A percentile compares a stretch with the other conserved stretches of the same genome.
These are phyloP conservation scores for Polygonum maritimum DNA, from an alignment of 148 eudicot species.

Conservation along the genomic window DNA sequence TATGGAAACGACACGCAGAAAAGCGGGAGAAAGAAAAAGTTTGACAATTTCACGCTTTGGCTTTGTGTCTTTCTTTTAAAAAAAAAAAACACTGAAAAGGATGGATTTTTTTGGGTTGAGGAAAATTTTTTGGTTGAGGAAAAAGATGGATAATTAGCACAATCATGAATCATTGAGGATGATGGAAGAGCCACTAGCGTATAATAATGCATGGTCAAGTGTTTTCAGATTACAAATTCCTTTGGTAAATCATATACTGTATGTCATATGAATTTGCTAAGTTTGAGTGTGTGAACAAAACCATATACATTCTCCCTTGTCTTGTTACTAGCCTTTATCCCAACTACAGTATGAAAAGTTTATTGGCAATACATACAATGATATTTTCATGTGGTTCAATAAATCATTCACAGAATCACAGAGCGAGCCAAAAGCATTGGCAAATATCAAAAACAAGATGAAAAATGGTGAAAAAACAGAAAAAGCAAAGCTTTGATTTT, in stretches of 20 bases:
- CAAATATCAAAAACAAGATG: neutral
- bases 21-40: neutral
- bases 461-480: neutral
- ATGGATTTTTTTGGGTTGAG: no score
- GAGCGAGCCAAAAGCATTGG: neutral
- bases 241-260: no score
- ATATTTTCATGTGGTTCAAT: no score
- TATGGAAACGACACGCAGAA: neutral
- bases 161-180: neutral
- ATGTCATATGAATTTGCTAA: no score
- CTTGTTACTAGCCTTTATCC: no score
- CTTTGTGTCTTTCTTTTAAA: neutral
- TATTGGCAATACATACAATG: no score
- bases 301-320: no score
- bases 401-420: neutral
- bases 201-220: neutral
- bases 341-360: no score
- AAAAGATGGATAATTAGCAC: neutral
- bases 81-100: no score
- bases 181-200: neutral
- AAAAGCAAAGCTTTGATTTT: neutral
- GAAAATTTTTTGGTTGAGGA: no score
- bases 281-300: no score
- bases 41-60: constrained; percentile 8
- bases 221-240: no score